These are phyloP conservation scores for Tetrahymena malaccensis DNA, from an alignment of 73 alveolate species.

Conservation along the genomic window DNA sequence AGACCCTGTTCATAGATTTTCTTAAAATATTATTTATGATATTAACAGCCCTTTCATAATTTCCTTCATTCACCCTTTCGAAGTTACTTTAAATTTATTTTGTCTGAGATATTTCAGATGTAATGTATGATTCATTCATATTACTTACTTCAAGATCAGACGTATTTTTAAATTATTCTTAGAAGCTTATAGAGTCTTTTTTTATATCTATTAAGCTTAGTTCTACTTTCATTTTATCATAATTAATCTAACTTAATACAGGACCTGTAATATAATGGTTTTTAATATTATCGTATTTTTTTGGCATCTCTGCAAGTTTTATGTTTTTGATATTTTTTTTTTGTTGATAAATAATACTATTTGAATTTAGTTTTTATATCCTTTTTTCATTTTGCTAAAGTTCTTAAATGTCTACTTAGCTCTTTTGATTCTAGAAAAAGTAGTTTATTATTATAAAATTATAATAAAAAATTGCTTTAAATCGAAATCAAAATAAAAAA, in stretches of 20 bases:
- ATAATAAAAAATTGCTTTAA: too few species aligned
- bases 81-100: too few species aligned
- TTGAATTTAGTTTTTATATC: too few species aligned
- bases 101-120: not conserved
- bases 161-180: not conserved
- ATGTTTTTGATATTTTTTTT: too few species aligned
- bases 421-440: too few species aligned
- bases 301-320: too few species aligned
- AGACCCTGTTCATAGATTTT: not conserved
- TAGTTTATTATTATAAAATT: too few species aligned
- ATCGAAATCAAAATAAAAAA: not conserved
- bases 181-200: not conserved
- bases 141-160: not conserved
- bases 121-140: not conserved
- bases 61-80: not conserved
- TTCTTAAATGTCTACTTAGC: not conserved
- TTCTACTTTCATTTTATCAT: not conserved
- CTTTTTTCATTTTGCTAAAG: too few species aligned
- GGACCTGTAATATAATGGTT: too few species aligned
- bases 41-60: not conserved
- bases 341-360: too few species aligned
- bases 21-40: not conserved
- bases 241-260: too few species aligned
- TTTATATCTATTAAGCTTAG: not conserved
- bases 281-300: too few species aligned